These are phyloP conservation scores for Pezicula carpinea DNA, from an alignment of 2,329 filamentous ascomycete genomes.

Conservation along the genomic window DNA sequence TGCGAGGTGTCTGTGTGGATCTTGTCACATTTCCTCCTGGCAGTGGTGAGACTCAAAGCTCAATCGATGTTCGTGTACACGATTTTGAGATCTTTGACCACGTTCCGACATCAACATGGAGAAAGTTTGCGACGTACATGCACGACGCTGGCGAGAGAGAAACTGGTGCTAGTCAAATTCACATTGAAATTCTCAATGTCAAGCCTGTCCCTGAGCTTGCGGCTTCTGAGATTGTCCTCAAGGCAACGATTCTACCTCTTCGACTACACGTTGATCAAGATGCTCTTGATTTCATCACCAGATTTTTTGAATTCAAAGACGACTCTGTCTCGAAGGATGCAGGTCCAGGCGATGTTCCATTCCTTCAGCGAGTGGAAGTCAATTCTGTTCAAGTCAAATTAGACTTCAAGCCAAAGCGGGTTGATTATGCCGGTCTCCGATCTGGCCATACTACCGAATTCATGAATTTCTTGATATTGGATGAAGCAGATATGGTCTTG, in stretches of 20 bases:
- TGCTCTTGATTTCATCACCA: constrained; percentile 90
- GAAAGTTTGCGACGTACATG: constrained; percentile 94
- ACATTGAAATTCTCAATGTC: constrained; percentile 82
- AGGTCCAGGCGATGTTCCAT: constrained; percentile 69
- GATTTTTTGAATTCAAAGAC: constrained; percentile 98
- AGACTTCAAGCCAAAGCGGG: constrained; percentile 97
- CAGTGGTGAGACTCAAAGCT: constrained; percentile 79
- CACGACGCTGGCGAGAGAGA: constrained; percentile 82
- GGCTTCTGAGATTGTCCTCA: constrained; percentile 84
- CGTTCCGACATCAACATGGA: constrained; percentile 93
- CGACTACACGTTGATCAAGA: constrained; percentile 96
- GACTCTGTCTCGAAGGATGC: constrained; percentile 52
- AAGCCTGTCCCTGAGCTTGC: constrained; percentile 79
- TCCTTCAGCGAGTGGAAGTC: constrained; percentile 85
- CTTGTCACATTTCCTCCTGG: constrained; percentile 73
- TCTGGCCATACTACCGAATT: constrained; percentile 96
- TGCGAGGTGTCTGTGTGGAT: constrained; percentile 79
- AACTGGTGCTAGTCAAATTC: constrained; percentile 82
- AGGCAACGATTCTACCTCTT: constrained; percentile 73
- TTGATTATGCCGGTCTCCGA: constrained; percentile 87
- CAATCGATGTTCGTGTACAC: constrained; percentile 75
- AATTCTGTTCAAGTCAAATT: constrained; percentile 78
- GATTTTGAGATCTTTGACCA: constrained; percentile 92
- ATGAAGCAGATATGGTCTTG: constrained; percentile 80
- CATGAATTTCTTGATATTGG: constrained; percentile 96